phyloP scores from a whole-genome alignment of 2,329 filamentous ascomycete species.

The Calonectria hongkongensis region DNA sequence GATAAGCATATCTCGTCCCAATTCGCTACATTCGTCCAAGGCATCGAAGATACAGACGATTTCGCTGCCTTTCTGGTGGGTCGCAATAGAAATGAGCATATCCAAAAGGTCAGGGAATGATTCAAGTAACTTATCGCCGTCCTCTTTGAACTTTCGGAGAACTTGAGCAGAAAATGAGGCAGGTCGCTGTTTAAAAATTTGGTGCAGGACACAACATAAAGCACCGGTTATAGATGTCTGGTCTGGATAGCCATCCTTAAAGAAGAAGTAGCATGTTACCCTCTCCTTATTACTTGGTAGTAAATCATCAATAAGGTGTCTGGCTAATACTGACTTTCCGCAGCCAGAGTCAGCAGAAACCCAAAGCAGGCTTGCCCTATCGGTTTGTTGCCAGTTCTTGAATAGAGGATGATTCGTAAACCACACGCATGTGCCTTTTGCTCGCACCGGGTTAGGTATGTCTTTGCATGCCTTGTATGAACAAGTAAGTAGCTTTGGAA shows the following conservation, averaged over 20 bases:
- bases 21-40: neutral
- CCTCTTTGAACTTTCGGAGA: neutral
- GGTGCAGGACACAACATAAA: neutral
- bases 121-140: neutral
- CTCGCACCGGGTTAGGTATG: neutral
- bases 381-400: slow-evolving; percentile 3
- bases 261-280: slow-evolving; percentile 3
- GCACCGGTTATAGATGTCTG: neutral
- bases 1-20: neutral
- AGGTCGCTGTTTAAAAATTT: neutral
- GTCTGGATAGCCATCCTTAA: neutral
- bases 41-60: neutral
- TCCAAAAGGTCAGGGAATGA: neutral
- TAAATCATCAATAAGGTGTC: slow-evolving; percentile 57
- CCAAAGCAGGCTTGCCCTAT: slow-evolving; percentile 25
- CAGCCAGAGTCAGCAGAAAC: slow-evolving; percentile 65
- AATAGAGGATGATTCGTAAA: slow-evolving; percentile 16
- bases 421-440: slow-evolving; percentile 26
- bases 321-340: slow-evolving; percentile 65
- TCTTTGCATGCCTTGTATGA: slow-evolving; percentile 17
- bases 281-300: neutral
- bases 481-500: slow-evolving; percentile 14
- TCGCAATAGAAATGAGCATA: neutral
- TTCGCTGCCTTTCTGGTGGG: neutral
- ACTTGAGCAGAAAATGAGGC: neutral